A percentile compares a stretch with the other conserved stretches of the same genome.
These are phyloP conservation scores for Alternaria sp. DNA, from an alignment of 2,329 filamentous ascomycete genomes.

Conservation along the genomic window DNA sequence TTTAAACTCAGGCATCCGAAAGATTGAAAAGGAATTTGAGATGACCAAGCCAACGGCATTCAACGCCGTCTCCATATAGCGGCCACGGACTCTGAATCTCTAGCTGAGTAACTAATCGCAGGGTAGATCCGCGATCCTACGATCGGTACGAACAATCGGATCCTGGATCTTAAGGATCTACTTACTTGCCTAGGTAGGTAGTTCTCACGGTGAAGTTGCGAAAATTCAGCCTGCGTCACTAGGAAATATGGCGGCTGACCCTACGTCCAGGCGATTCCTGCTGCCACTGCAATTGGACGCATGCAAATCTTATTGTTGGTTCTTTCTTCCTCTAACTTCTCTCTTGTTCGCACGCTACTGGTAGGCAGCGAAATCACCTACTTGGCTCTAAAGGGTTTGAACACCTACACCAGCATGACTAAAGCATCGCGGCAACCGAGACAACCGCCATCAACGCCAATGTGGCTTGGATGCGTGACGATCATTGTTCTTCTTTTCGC, in stretches of 20 bases:
- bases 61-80: slow-evolving; percentile 2
- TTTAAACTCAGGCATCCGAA: background rate
- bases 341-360: background rate
- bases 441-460: background rate
- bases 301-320: slow-evolving; percentile 4
- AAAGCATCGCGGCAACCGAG: background rate
- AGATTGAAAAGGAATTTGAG: background rate
- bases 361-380: background rate
- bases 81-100: background rate
- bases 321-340: background rate
- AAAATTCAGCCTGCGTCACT: background rate
- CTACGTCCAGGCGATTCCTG: background rate
- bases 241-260: background rate
- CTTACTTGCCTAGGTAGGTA: background rate
- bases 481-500: background rate
- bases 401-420: background rate
- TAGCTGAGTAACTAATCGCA: background rate
- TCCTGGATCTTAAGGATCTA: background rate
- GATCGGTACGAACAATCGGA: slow-evolving; percentile 2
- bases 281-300: background rate
- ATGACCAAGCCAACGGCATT: background rate
- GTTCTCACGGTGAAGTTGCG: background rate
- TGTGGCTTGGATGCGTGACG: background rate
- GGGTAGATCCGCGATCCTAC: background rate
- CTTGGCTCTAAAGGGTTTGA: background rate